Conservation (phyloP, 208 protist genomes). For the Trypanosoma avium region DNA sequence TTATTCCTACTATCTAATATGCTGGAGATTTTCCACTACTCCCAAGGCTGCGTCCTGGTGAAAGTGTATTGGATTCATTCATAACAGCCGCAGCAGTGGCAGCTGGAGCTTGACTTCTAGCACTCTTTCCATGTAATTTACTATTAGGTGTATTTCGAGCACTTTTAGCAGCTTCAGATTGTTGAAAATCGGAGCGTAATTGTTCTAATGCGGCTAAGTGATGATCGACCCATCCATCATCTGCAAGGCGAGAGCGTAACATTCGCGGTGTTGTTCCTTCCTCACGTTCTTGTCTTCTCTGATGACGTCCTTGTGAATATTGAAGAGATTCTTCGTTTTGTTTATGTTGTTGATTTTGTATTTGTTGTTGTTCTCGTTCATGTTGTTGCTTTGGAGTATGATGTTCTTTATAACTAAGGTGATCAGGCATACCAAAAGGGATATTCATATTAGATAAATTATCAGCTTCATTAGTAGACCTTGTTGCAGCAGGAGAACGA, state of each 20-base stretch:
- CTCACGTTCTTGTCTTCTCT: not conserved
- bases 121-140: not conserved
- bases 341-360: not conserved
- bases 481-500: not conserved
- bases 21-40: no score
- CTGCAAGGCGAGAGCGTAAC: slow-evolving; percentile 3
- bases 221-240: slow-evolving; percentile 28
- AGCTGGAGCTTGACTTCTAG: not conserved
- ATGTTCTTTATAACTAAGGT: no score
- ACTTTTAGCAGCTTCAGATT: slow-evolving; percentile 22
- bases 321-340: not conserved
- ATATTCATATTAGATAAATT: no score
- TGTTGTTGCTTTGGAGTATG: no score
- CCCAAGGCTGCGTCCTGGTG: not conserved
- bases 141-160: slow-evolving; percentile 20
- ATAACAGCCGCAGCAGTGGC: not conserved
- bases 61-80: not conserved
- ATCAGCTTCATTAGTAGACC: no score
- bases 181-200: slow-evolving; percentile 33
- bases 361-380: not conserved
- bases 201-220: slow-evolving; percentile 32
- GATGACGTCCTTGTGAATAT: not conserved
- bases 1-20: no score
- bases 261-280: slow-evolving; percentile 11
- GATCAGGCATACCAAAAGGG: no score